A percentile compares a stretch with the other conserved stretches of the same genome.
Evolutionary conservation across 2,329 filamentous ascomycete species (phyloP).

Genomic region (Ophiocordyceps unilateralis): DNA sequence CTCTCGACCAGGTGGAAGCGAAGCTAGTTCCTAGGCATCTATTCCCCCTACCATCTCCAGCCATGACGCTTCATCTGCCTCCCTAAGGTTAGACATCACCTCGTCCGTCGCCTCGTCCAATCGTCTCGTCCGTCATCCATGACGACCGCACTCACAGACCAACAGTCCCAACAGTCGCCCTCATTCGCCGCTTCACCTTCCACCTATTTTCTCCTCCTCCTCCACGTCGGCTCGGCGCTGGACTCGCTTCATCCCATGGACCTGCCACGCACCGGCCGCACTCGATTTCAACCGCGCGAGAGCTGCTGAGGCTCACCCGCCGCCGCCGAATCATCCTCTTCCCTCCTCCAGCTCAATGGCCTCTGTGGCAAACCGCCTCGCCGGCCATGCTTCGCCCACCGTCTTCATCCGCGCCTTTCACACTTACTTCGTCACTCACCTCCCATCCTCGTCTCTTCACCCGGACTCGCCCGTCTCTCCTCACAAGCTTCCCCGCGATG

Average conservation of each 20-base stretch:
- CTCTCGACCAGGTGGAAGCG: no score
- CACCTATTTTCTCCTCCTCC: background rate
- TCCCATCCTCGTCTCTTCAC: conserved; percentile 83
- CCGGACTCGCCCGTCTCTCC: conserved; percentile 55
- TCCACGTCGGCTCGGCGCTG: background rate
- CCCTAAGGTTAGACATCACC: no score
- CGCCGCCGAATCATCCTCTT: conserved; percentile 4
- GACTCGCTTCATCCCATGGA: background rate
- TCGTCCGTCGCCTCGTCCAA: no score
- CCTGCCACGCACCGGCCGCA: background rate
- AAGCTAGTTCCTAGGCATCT: no score
- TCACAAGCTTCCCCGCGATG: conserved; percentile 74
- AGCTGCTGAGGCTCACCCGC: conserved; percentile 4
- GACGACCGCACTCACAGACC: background rate
- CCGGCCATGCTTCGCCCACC: background rate
- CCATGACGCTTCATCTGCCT: no score
- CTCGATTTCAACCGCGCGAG: conserved; percentile 3
- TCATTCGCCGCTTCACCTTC: background rate
- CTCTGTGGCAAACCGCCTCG: background rate
- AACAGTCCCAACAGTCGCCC: background rate
- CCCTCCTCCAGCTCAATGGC: conserved; percentile 3
- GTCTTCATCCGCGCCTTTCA: conserved; percentile 47
- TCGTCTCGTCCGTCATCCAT: no score
- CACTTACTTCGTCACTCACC: conserved; percentile 92
- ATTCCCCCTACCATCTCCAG: no score